Conservation (phyloP, 1,139 yeast genomes). For the Kodamaea suecica region DNA sequence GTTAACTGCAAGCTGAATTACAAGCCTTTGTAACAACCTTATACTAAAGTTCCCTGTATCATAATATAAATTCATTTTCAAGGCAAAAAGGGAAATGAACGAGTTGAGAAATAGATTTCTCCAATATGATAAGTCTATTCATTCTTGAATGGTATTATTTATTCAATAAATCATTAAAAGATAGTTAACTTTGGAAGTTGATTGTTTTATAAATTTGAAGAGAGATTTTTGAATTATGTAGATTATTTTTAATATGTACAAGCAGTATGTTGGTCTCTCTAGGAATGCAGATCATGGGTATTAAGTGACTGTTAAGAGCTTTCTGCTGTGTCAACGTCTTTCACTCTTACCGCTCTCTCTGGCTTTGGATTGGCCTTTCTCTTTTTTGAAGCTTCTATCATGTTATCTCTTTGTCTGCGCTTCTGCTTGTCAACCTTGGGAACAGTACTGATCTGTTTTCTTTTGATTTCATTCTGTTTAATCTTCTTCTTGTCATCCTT, state of each 20-base stretch:
- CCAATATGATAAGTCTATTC: neutral
- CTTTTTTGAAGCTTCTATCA: conserved; percentile 78
- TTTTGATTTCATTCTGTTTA: conserved; percentile 57
- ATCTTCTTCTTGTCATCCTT: conserved; percentile 63
- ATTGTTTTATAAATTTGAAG: too few species aligned
- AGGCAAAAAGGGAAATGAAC: neutral
- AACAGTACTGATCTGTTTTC: conserved; percentile 83
- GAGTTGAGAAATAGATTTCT: neutral
- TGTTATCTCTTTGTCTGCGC: conserved; percentile 59
- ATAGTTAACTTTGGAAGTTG: too few species aligned
- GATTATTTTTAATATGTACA: neutral
- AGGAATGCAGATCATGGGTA: too few species aligned
- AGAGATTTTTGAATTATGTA: too few species aligned
- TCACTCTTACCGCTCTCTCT: neutral
- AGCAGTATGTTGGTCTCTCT: too few species aligned
- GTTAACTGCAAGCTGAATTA: neutral
- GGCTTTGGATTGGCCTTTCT: conserved; percentile 35
- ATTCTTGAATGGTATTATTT: neutral
- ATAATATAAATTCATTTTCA: conserved; percentile 1
- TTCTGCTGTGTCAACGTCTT: too few species aligned
- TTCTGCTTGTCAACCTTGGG: conserved; percentile 68
- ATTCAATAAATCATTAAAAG: neutral
- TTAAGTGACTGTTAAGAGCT: too few species aligned
- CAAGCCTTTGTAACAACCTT: neutral
- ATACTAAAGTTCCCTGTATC: neutral